Base-by-base conservation (phyloP, 192 early-diverging fungal species). In the Pecoramyces ruminantium region DNA sequence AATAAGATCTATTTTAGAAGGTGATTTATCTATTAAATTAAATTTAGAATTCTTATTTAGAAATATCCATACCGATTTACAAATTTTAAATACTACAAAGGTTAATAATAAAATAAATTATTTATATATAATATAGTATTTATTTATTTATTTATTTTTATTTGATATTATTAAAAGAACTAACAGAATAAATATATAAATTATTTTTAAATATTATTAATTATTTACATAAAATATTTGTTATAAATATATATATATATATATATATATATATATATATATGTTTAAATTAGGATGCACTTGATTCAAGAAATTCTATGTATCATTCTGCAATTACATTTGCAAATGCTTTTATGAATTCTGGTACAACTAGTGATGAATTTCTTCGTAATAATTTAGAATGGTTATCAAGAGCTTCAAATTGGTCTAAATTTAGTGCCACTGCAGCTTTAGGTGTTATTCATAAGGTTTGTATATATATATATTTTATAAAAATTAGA, bases 381-480 rank as follows among this genome's bases (percentile, higher is more conserved):
- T 99, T 99, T 84, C 88, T 99, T 86, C 90, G 98, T 78, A 93
- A 97, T 80, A 98, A 96, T 85, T 87, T 98, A 77, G 97, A 99
- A 83, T 99, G 98, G 98, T 90, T 99, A 42, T 92, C 93, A 78
- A 92, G 97, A 79, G 96, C 97, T 58, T 97, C 93, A 38, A 97
- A 97, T 89, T 99, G 98, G 98, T 93, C 96, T 29, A 99, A 99
- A 87, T 99, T 99, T 86, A 94, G 95, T 79, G 98, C 97, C 2
- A 98, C 97, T 4, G 98, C 98, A 17, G 94, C 96, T 18, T 85
- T 99, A 67, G 98, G 98, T 80, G 96, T 98, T 16, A 98, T 99
- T 82, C 98, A 99, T 87, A 95, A 94, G 83, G 90, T 91, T 80
- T 80, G 42, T 18, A 6, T 58, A 78, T 29, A 18, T 40, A 21